Base-by-base conservation (phyloP, 2,329 filamentous ascomycete species). In the Alternaria atra region DNA sequence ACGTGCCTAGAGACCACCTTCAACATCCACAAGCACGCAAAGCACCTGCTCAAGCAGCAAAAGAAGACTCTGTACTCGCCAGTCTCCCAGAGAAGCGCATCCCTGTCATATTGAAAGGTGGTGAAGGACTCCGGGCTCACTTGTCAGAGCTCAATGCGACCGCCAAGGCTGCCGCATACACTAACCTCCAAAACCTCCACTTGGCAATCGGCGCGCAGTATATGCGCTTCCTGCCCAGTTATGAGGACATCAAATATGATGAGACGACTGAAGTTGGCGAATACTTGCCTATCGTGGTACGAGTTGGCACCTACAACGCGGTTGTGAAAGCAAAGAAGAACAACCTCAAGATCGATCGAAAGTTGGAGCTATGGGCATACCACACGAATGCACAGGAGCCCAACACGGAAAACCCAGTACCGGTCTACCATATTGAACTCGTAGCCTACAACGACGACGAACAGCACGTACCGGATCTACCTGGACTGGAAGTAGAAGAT, bases 181-280 rank as follows among this genome's bases (percentile, higher is more conserved):
- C 40, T 5, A 23, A 54, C 15, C 29, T 54, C 20, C 52, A 44
- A 13, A 29, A 54, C 40, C 39, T 54, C n/a, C 39, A 46, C 23
- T 39, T 46, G 25, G 40, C 40, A 17, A 55, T 55, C 13, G 52
- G 52, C 6, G 20, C 17, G 15, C 40, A 46, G n/a, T 27, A 25
- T 17, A 23, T 55, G 17, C 29, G 29, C 30, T 55, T 46, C 17
- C 23, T 55, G 15, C 30, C 52, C 15, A 47, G 37, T 5, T 35
- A 27, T 8, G 5, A 34, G 4, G 40, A 34, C 10, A 35, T 46
- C 1, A 27, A 17, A 20, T 46, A 44, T 6, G 52, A 20, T n/a
- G 52, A 46, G 2, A 39, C 43, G 27, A 54, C 40, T 4, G 40
- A 37, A 4, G 13, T 17, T n/a, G 40, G 25, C 8, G 37, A 54